Evolutionary conservation across 495 filamentous ascomycete genomes (phyloP).

Genomic region (Oleoguttula mirabilis): DNA sequence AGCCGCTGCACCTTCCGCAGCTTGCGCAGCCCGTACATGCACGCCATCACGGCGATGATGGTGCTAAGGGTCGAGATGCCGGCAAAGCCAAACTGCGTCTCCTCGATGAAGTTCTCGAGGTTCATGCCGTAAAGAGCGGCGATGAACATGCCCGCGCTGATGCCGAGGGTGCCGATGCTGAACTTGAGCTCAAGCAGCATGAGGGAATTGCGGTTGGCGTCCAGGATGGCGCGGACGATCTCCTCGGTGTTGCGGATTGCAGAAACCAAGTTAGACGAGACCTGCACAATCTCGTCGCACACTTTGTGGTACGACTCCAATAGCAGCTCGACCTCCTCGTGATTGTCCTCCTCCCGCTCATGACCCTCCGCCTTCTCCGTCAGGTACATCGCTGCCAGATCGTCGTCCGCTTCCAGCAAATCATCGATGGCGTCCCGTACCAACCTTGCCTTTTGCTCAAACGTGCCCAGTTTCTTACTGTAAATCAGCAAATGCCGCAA

Average conservation of each 20-base stretch:
- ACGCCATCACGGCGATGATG: constrained; percentile 61
- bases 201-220: constrained; percentile 94
- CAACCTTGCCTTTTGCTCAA: constrained; percentile 90
- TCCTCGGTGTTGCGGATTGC: constrained; percentile 97
- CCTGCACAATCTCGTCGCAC: constrained; percentile 93
- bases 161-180: constrained; percentile 82
- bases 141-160: constrained; percentile 85
- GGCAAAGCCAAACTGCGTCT: constrained; percentile 79
- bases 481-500: constrained; percentile 79
- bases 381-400: constrained; percentile 89
- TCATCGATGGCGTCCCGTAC: constrained; percentile 94
- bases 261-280: constrained; percentile 82
- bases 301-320: constrained; percentile 96
- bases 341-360: constrained; percentile 67
- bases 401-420: constrained; percentile 93
- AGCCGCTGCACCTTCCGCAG: constrained; percentile 79
- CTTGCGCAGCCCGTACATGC: constrained; percentile 65
- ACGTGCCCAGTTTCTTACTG: constrained; percentile 89
- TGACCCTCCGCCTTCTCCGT: constrained; percentile 70
- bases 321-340: constrained; percentile 93
- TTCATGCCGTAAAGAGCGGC: constrained; percentile 99
- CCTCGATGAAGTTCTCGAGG: constrained; percentile 95
- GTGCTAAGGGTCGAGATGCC: constrained; percentile 54
- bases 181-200: constrained; percentile 98
- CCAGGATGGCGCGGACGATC: constrained; percentile 93